Conservation (phyloP, 1,284 basidiomycete species). For the Earliella scabrosa region DNA sequence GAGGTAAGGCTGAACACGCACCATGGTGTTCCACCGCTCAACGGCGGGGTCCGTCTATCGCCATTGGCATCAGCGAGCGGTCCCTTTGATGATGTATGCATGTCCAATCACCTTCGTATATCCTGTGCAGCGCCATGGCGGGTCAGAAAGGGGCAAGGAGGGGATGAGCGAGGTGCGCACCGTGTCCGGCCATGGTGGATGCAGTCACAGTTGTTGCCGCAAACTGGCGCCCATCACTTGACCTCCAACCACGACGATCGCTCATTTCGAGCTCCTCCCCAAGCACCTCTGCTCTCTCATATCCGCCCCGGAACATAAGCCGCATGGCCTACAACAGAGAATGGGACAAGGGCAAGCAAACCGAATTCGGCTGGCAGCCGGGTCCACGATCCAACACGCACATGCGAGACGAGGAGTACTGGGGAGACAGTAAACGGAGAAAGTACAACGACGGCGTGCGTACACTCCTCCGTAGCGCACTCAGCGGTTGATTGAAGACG, state of each 20-base stretch:
- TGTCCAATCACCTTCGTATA: constrained; percentile 25
- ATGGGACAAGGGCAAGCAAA: constrained; percentile 78
- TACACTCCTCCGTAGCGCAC: background rate
- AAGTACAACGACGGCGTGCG: constrained; percentile 77
- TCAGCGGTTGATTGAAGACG: background rate
- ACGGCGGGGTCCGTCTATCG: constrained; percentile 76
- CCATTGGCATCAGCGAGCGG: constrained; percentile 1
- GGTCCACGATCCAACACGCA: constrained; percentile 46
- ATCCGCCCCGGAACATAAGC: background rate
- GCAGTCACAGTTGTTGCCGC: constrained; percentile 16
- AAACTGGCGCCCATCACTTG: constrained; percentile 19
- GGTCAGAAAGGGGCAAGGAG: constrained; percentile 1
- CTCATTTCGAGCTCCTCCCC: background rate
- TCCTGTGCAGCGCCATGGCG: constrained; percentile 3
- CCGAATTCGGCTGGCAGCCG: constrained; percentile 44
- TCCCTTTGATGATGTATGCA: background rate
- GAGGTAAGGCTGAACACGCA: constrained; percentile 35
- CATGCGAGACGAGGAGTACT: constrained; percentile 69
- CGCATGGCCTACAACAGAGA: constrained; percentile 78
- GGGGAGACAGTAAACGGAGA: constrained; percentile 72
- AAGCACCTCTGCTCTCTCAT: background rate
- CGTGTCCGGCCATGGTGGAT: constrained; percentile 50
- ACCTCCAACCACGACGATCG: constrained; percentile 23
- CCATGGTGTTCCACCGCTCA: constrained; percentile 82
- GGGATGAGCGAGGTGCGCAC: constrained; percentile 31